Evolutionary conservation across 1,139 yeast species (phyloP).

Genomic region (Magnusiomyces suaveolens): DNA sequence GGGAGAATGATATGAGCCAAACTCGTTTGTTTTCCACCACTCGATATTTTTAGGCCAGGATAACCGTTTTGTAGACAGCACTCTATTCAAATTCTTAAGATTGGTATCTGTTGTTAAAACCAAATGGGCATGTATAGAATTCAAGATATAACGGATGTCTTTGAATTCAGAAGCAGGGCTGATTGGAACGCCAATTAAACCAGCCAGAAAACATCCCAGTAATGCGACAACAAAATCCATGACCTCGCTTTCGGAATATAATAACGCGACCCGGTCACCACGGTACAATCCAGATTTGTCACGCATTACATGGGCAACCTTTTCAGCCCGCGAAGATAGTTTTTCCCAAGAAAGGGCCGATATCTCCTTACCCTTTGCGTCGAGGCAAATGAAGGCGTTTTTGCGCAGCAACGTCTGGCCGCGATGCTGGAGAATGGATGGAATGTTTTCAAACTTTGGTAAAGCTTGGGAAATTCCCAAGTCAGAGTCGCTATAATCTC

Average conservation of each 20-base stretch:
- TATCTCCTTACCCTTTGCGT: slow-evolving; percentile 71
- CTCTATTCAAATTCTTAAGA: slow-evolving; percentile 57
- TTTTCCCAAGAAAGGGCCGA: slow-evolving; percentile 83
- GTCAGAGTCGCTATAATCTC: slow-evolving; percentile 34
- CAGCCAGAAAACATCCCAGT: slow-evolving; percentile 87
- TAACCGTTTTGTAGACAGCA: slow-evolving; percentile 38
- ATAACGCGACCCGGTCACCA: slow-evolving; percentile 73
- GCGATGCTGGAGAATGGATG: slow-evolving; percentile 63
- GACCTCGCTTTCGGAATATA: slow-evolving; percentile 78
- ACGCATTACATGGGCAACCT: slow-evolving; percentile 76
- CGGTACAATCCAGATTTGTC: slow-evolving; percentile 66
- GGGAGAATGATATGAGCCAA: slow-evolving; percentile 59
- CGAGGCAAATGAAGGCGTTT: slow-evolving; percentile 63
- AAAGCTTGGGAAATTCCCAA: slow-evolving; percentile 28
- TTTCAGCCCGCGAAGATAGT: slow-evolving; percentile 70
- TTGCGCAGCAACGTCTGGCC: slow-evolving; percentile 58
- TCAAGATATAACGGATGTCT: slow-evolving; percentile 65
- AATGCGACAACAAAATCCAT: slow-evolving; percentile 79
- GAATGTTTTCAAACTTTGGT: slow-evolving; percentile 47
- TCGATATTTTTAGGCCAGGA: slow-evolving; percentile 52
- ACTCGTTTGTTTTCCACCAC: slow-evolving; percentile 81
- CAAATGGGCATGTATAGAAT: slow-evolving; percentile 64
- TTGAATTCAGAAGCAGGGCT: slow-evolving; percentile 57
- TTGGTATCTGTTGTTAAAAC: slow-evolving; percentile 76
- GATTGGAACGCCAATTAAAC: slow-evolving; percentile 89